A percentile compares a stretch with the other conserved stretches of the same genome.
Conservation (phyloP, 495 filamentous ascomycete genomes). For the Penicillium pulvis region DNA sequence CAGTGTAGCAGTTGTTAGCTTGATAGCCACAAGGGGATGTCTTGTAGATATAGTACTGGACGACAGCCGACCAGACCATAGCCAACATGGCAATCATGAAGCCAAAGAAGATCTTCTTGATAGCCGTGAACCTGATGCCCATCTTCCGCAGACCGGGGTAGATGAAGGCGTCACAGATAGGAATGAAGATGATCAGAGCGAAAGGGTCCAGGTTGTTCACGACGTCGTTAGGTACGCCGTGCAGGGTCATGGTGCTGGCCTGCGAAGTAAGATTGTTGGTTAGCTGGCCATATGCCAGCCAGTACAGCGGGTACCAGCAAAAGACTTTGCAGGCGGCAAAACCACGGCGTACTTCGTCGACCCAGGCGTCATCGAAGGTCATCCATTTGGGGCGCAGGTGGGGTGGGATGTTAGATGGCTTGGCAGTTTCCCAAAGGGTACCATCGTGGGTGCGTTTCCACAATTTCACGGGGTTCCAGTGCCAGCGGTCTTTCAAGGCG, state of each 20-base stretch:
- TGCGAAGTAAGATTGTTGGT: constrained; percentile 65
- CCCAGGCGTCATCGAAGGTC: constrained; percentile 76
- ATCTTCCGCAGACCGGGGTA: constrained; percentile 63
- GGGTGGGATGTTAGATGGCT: constrained; percentile 56
- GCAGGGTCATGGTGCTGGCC: constrained; percentile 49
- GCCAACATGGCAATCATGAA: constrained; percentile 61
- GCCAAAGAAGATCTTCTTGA: constrained; percentile 68
- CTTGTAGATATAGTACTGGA: constrained; percentile 71
- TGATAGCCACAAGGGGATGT: constrained; percentile 56
- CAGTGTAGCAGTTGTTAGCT: constrained; percentile 49
- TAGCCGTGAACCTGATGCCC: constrained; percentile 63
- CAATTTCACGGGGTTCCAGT: constrained; percentile 48
- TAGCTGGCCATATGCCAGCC: constrained; percentile 61
- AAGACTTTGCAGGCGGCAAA: constrained; percentile 71
- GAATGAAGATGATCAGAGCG: constrained; percentile 68
- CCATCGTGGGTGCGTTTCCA: constrained; percentile 46
- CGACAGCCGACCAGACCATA: constrained; percentile 60
- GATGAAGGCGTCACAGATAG: constrained; percentile 64
- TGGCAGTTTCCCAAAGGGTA: constrained; percentile 63
- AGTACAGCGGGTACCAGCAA: constrained; percentile 72
- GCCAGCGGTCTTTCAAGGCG: constrained; percentile 67
- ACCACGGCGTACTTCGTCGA: constrained; percentile 70
- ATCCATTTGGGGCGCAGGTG: constrained; percentile 55
- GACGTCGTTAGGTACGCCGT: constrained; percentile 67
- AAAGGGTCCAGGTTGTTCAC: constrained; percentile 73